These are phyloP conservation scores for Globisporangium mamillatum DNA, from an alignment of 352 stramenopile genomes.

Conservation along the genomic window DNA sequence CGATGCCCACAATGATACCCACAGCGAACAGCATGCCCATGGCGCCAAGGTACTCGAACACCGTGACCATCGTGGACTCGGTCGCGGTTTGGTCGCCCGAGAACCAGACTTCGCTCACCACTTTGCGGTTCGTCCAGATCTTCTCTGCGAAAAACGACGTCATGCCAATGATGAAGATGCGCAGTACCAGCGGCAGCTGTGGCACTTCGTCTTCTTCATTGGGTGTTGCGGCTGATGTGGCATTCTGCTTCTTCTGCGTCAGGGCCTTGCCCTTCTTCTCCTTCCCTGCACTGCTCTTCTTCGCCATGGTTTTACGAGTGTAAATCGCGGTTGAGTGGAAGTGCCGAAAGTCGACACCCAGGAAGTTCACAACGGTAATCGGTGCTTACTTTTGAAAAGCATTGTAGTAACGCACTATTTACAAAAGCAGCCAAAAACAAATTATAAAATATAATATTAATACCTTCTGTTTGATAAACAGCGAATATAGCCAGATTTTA, in stretches of 20 bases:
- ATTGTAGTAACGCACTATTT: neutral
- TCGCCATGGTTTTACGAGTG: constrained; percentile 7
- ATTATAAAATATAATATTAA: too few species aligned
- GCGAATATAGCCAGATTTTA: neutral
- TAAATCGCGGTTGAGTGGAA: too few species aligned
- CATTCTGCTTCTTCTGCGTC: neutral
- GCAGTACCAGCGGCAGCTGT: constrained; percentile 51
- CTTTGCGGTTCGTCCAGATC: constrained; percentile 72
- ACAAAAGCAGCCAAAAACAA: neutral
- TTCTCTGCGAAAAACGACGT: constrained; percentile 78
- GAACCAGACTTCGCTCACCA: constrained; percentile 64
- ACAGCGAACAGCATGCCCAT: constrained; percentile 79
- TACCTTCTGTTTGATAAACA: neutral
- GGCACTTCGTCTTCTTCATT: constrained; percentile 19
- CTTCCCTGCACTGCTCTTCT: constrained; percentile 5
- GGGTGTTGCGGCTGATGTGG: neutral
- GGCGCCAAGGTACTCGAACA: constrained; percentile 73
- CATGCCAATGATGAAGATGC: constrained; percentile 54
- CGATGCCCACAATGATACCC: constrained; percentile 59
- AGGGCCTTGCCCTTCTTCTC: constrained; percentile 10
- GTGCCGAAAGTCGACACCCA: too few species aligned
- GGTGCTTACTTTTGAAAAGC: neutral
- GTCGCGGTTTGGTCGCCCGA: constrained; percentile 48
- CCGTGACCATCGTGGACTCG: constrained; percentile 62
- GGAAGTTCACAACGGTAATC: too few species aligned